These are phyloP conservation scores for Clitopilus passeckerianus DNA, from an alignment of 768 basidiomycete species.

Conservation along the genomic window DNA sequence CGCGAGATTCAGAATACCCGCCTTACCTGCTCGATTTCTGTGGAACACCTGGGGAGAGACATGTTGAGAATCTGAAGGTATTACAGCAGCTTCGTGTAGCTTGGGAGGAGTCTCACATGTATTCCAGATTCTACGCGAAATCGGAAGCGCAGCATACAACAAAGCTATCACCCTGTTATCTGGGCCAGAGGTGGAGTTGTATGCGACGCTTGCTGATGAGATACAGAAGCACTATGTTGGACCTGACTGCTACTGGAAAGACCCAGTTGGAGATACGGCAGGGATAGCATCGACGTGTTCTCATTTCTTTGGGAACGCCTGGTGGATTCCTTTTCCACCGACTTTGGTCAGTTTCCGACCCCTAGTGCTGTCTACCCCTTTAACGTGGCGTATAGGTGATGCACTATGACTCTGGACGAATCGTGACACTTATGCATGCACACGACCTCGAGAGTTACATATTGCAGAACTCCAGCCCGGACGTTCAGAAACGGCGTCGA, in stretches of 20 bases:
- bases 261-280: slow-evolving; percentile 16
- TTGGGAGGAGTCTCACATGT: not conserved
- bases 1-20: slow-evolving; percentile 52
- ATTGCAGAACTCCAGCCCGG: slow-evolving; percentile 49
- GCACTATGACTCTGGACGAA: slow-evolving; percentile 59
- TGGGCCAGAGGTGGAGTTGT: slow-evolving; percentile 43
- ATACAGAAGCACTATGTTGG: slow-evolving; percentile 60
- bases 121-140: slow-evolving; percentile 64
- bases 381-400: slow-evolving; percentile 41
- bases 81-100: not conserved
- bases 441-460: slow-evolving; percentile 56
- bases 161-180: slow-evolving; percentile 43
- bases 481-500: slow-evolving; percentile 45
- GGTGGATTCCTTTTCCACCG: slow-evolving; percentile 80
- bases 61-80: slow-evolving; percentile 78
- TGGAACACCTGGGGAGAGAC: slow-evolving; percentile 64
- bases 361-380: not conserved
- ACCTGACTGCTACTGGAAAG: slow-evolving; percentile 70
- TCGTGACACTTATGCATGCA: slow-evolving; percentile 39
- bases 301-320: slow-evolving; percentile 68
- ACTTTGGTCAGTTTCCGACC: slow-evolving; percentile 40
- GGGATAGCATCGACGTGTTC: slow-evolving; percentile 25
- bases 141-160: slow-evolving; percentile 52
- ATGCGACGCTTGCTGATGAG: slow-evolving; percentile 39
- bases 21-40: slow-evolving; percentile 65